Base-by-base conservation (phyloP, 2,329 filamentous ascomycete species). In the Microthyrium microscopicum region DNA sequence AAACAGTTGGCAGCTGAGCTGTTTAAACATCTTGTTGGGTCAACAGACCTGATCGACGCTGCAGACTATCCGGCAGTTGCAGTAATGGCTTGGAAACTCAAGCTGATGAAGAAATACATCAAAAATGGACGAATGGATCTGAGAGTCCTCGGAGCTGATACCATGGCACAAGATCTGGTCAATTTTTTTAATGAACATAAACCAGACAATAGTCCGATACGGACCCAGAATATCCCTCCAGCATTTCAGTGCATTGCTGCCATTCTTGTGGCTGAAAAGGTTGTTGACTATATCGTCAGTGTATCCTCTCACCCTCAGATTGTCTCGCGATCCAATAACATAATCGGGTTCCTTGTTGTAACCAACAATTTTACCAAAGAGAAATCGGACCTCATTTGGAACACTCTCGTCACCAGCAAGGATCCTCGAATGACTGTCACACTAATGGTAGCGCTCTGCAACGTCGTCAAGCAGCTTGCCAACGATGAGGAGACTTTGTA, bases 231-330 rank as follows among this genome's bases (percentile, higher is more conserved):
- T 22, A 17, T 25, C 17, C 11, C 65, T 43, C 62, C 66, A 2
- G 61, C 81, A 31, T 60, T 87, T 41, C 62, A 67, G 9, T 76
- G 77, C 44, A 59, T 91, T 34, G 72, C 80, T 4, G 61, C 69
- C 17, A 77, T 80, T 41, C 60, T 95, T 21, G 62, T 77, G 12
- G 57, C 65, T 5, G 76, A 77, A 25, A 73, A 74, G 34, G 61
- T 95, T 18, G 70, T 92, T 17, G 73, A 84, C 38, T 95, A 94
- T 53, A 73, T 98, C 29, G 69, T 94, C 33, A 82, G 87, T 2
- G 74, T 87, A 11, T 84, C 84, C 36, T 94, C 87, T 20, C 89
- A 95, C 47, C 83, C 85, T 1, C 84, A 93, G 48, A 72, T 95
- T 34, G 89, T 91, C 15, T 65, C 68, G 22, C 73, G 84, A 43